These are phyloP conservation scores for Myxozyma geophila DNA, from an alignment of 805 yeast species.

Conservation along the genomic window DNA sequence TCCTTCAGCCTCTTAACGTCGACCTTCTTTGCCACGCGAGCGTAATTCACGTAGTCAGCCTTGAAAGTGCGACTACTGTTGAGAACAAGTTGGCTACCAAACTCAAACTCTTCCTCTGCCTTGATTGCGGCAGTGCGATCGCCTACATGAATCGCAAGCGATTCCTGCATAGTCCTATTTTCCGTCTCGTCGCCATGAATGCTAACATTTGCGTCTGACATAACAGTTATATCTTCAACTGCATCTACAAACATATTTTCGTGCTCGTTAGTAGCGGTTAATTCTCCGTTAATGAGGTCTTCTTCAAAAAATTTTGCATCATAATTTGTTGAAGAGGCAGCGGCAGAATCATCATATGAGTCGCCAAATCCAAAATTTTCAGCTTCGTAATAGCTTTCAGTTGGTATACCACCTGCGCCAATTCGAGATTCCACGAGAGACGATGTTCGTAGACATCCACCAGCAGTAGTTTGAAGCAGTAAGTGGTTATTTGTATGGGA, in stretches of 20 bases:
- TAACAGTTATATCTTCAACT: conserved; percentile 14
- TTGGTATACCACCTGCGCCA: background rate
- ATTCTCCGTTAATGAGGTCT: conserved; percentile 48
- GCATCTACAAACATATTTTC: conserved; percentile 28
- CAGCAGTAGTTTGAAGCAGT: background rate
- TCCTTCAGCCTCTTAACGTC: conserved; percentile 75
- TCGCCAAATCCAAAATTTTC: conserved; percentile 17
- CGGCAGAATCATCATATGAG: conserved; percentile 26
- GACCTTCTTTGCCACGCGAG: conserved; percentile 76
- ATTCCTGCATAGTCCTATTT: background rate
- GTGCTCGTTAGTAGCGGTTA: conserved; percentile 46
- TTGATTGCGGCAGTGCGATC: conserved; percentile 20
- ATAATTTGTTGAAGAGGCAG: conserved; percentile 17
- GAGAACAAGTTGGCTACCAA: conserved; percentile 35
- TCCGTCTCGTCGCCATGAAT: background rate
- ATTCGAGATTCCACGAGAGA: background rate
- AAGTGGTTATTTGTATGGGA: conserved; percentile 1
- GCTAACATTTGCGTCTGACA: background rate
- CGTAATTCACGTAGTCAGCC: conserved; percentile 54
- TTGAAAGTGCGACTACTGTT: conserved; percentile 28
- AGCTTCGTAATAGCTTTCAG: conserved; percentile 44
- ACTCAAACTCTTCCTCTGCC: conserved; percentile 29
- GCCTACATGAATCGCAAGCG: background rate
- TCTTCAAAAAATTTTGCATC: conserved; percentile 44
- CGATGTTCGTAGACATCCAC: too few relatives aligned